Conservation (phyloP, 768 basidiomycete genomes). For the Coprinopsis cinerea region DNA sequence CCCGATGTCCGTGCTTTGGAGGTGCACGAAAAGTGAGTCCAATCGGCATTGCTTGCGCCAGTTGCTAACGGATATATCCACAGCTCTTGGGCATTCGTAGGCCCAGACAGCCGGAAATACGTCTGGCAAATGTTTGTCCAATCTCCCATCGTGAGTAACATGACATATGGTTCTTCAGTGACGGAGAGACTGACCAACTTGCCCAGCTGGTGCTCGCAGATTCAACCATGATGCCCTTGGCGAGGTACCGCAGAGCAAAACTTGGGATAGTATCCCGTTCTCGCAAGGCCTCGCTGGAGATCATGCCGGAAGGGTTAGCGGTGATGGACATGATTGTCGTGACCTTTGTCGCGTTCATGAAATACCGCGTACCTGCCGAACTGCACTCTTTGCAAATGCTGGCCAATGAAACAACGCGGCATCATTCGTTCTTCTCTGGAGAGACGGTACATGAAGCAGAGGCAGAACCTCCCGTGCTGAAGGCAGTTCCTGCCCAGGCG, state of each 20-base stretch:
- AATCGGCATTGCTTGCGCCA: not conserved
- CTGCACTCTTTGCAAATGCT: not conserved
- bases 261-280: slow-evolving; percentile 30
- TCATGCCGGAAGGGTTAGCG: slow-evolving; percentile 26
- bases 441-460: too few relatives aligned
- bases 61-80: not conserved
- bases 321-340: slow-evolving; percentile 27
- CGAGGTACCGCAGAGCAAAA: slow-evolving; percentile 30
- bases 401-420: too few relatives aligned
- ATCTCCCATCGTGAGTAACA: slow-evolving; percentile 27
- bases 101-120: slow-evolving; percentile 28
- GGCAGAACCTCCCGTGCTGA: too few relatives aligned
- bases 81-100: slow-evolving; percentile 32
- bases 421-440: too few relatives aligned
- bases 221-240: slow-evolving; percentile 19
- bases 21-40: slow-evolving; percentile 18
- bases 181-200: too few relatives aligned
- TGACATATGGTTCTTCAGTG: not conserved
- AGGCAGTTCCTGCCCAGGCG: too few relatives aligned
- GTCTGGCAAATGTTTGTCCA: slow-evolving; percentile 34
- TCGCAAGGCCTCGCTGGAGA: slow-evolving; percentile 29
- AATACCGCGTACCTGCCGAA: slow-evolving; percentile 18
- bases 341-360: slow-evolving; percentile 27
- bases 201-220: slow-evolving; percentile 30
- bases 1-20: not conserved